Evolutionary conservation across 352 stramenopile genomes (phyloP).

Genomic region (Globisporangium acanthophoron): DNA sequence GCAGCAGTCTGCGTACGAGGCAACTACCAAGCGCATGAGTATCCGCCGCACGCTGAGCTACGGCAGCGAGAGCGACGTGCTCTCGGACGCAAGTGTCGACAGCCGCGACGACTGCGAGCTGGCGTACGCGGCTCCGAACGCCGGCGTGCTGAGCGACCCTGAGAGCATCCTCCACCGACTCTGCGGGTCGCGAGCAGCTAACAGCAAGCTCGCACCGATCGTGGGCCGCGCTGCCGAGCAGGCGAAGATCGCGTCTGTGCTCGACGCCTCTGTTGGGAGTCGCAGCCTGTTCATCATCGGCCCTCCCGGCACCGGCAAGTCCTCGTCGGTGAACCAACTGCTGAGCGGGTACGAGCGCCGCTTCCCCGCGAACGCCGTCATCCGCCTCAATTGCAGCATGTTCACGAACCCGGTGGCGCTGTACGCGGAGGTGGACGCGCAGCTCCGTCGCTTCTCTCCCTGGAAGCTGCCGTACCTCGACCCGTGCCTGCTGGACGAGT

Average conservation of each 20-base stretch:
- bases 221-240: conserved; percentile 40
- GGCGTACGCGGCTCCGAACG: background rate
- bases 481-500: conserved; percentile 36
- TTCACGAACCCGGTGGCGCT: conserved; percentile 45
- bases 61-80: conserved; percentile 5
- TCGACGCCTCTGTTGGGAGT: conserved; percentile 10
- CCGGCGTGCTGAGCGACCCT: conserved; percentile 9
- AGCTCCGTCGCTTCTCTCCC: conserved; percentile 19
- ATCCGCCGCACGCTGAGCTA: conserved; percentile 14
- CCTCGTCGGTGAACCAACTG: conserved; percentile 44
- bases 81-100: conserved; percentile 10
- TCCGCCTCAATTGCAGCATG: conserved; percentile 66
- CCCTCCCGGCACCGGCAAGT: conserved; percentile 64
- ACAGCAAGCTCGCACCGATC: conserved; percentile 13
- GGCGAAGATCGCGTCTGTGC: conserved; percentile 25
- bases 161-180: conserved; percentile 25
- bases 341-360: conserved; percentile 22
- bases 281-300: conserved; percentile 61
- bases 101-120: conserved; percentile 2
- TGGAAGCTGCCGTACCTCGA: conserved; percentile 30
- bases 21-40: conserved; percentile 1
- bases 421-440: conserved; percentile 29
- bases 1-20: background rate
- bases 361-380: conserved; percentile 10
- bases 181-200: conserved; percentile 16